These are phyloP conservation scores for Haemoproteus tartakovskyi DNA, from an alignment of 169 alveolate genomes.

Conservation along the genomic window DNA sequence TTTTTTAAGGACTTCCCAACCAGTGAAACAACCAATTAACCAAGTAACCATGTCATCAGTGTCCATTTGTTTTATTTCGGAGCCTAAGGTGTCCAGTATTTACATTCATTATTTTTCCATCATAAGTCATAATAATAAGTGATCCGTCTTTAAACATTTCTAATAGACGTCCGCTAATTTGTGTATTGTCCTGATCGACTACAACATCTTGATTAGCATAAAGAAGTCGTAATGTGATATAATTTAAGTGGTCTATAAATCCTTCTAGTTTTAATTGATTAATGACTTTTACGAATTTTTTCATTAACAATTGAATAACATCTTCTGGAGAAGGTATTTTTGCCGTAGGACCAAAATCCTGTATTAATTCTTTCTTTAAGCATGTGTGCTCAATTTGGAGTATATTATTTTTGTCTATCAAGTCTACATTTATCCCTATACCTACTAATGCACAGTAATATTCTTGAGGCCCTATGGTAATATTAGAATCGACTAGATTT, in stretches of 20 bases:
- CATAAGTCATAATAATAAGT: neutral
- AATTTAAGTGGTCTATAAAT: neutral
- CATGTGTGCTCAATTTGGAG: neutral
- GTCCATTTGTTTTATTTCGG: no score
- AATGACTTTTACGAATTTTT: neutral
- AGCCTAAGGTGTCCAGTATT: constrained; percentile 14
- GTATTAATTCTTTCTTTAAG: neutral
- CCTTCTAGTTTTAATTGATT: neutral
- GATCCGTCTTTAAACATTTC: constrained; percentile 11
- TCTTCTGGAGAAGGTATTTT: neutral
- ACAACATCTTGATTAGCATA: constrained; percentile 1
- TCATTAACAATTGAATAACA: neutral
- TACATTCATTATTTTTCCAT: neutral
- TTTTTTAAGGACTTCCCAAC: no score
- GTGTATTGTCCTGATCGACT: constrained; percentile 7
- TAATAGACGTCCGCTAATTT: neutral
- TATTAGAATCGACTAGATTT: neutral
- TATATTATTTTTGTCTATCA: no score
- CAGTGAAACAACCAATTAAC: no score
- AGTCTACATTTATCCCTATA: neutral
- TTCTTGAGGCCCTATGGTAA: neutral
- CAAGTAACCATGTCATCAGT: no score
- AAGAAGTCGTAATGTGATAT: constrained; percentile 13
- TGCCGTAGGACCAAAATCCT: neutral
- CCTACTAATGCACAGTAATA: neutral